These are phyloP conservation scores for Solanum chacoense DNA, from an alignment of 305 asterid genomes.

Conservation along the genomic window DNA sequence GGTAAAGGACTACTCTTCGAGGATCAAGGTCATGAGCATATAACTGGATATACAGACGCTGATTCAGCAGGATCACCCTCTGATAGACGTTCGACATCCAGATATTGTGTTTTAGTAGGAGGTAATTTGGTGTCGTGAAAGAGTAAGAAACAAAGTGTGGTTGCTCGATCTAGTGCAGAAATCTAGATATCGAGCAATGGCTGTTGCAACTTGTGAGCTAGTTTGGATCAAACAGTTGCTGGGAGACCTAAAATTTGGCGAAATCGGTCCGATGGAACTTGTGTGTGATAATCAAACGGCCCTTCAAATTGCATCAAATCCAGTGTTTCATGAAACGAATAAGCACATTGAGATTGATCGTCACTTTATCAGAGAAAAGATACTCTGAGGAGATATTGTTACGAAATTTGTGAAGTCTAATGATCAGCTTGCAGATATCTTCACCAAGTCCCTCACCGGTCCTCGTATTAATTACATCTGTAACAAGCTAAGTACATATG, in stretches of 20 bases:
- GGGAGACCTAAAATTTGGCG: not conserved
- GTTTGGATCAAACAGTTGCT: not conserved
- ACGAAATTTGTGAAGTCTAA: not conserved
- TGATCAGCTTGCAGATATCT: not conserved
- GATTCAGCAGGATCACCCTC: not conserved
- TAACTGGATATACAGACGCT: not conserved
- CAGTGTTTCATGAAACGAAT: not conserved
- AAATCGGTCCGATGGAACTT: not conserved
- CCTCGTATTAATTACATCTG: not conserved
- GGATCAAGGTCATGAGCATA: not conserved
- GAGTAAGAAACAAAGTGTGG: not conserved
- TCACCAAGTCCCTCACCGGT: not conserved
- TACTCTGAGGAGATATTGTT: not conserved
- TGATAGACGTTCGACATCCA: no score
- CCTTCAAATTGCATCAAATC: not conserved
- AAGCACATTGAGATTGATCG: not conserved
- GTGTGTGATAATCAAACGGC: not conserved
- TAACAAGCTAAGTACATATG: not conserved
- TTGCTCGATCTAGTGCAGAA: not conserved
- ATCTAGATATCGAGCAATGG: not conserved
- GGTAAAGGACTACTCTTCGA: not conserved
- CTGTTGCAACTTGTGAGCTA: not conserved
- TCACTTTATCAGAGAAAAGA: not conserved
- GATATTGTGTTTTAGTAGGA: not conserved
- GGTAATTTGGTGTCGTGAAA: not conserved